Evolutionary conservation across 805 yeast species (phyloP).

Genomic region (Ogataea salicorniae): DNA sequence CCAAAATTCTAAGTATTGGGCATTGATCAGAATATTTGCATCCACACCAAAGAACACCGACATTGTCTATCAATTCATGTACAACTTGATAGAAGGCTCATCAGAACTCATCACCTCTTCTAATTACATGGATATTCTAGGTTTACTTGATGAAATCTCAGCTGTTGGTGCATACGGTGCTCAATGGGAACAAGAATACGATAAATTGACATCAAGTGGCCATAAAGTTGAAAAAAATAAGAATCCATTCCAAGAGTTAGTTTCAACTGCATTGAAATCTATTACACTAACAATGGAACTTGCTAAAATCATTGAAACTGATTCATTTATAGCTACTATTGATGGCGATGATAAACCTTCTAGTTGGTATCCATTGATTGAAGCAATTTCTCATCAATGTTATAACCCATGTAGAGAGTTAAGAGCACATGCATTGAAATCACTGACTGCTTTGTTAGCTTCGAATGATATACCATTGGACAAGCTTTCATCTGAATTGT

Average conservation of each 20-base stretch:
- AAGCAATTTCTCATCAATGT: slow-evolving; percentile 85
- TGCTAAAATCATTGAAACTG: slow-evolving; percentile 31
- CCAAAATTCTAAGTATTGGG: slow-evolving; percentile 42
- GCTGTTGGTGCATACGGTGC: slow-evolving; percentile 79
- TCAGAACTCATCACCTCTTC: slow-evolving; percentile 36
- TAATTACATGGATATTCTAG: slow-evolving; percentile 63
- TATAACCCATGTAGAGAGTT: slow-evolving; percentile 81
- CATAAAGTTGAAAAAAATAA: slow-evolving; percentile 36
- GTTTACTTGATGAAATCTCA: slow-evolving; percentile 71
- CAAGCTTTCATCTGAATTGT: slow-evolving; percentile 41
- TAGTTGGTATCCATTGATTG: slow-evolving; percentile 56
- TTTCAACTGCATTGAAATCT: slow-evolving; percentile 56
- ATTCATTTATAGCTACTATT: slow-evolving; percentile 27
- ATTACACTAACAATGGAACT: slow-evolving; percentile 56
- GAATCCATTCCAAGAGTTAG: slow-evolving; percentile 49
- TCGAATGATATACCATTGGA: slow-evolving; percentile 32
- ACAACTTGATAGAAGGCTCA: slow-evolving; percentile 31
- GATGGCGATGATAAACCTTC: slow-evolving; percentile 29
- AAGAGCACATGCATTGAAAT: slow-evolving; percentile 56
- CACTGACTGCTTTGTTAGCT: slow-evolving; percentile 50
- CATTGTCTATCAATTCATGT: slow-evolving; percentile 44
- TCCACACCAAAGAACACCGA: slow-evolving; percentile 37
- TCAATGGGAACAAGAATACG: slow-evolving; percentile 65
- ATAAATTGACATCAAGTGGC: slow-evolving; percentile 37
- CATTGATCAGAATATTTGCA: slow-evolving; percentile 40